A percentile compares a stretch with the other conserved stretches of the same genome.
These are phyloP conservation scores for Escovopsis sp. DNA, from an alignment of 2,329 filamentous ascomycete genomes.

Conservation along the genomic window DNA sequence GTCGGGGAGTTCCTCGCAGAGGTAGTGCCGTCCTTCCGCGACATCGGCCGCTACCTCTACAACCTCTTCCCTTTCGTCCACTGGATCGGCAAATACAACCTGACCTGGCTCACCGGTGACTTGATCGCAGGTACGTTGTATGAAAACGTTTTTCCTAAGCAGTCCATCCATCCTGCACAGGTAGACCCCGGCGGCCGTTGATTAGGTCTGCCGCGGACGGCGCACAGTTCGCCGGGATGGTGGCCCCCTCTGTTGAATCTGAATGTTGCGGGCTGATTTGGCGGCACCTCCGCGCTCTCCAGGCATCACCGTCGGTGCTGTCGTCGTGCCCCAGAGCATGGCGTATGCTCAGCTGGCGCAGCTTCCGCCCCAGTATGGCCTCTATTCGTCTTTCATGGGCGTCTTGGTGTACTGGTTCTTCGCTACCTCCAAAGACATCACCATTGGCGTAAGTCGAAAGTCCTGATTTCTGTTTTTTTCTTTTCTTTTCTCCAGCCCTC, in stretches of 20 bases:
- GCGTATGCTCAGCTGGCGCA: conserved; percentile 35
- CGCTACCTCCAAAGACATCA: conserved; percentile 84
- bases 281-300: conserved; percentile 7
- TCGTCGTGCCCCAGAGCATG: conserved; percentile 41
- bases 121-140: conserved; percentile 25
- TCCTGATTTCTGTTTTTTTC: neutral
- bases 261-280: too few species aligned
- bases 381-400: conserved; percentile 79
- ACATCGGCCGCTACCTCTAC: conserved; percentile 20
- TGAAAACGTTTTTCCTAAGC: neutral
- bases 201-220: neutral
- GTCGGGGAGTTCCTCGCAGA: conserved; percentile 26
- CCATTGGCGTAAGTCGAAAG: conserved; percentile 53
- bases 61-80: conserved; percentile 33
- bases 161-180: neutral
- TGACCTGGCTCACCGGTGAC: conserved; percentile 32
- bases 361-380: conserved; percentile 33
- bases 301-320: conserved; percentile 34
- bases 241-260: neutral
- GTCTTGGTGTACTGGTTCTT: conserved; percentile 96
- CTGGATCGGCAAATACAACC: conserved; percentile 37
- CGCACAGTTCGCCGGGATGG: neutral
- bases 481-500: neutral
- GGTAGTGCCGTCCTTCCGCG: conserved; percentile 18
- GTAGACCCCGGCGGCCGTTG: too few species aligned